These are phyloP conservation scores for Globisporangium solare DNA, from an alignment of 352 stramenopile species.

Conservation along the genomic window DNA sequence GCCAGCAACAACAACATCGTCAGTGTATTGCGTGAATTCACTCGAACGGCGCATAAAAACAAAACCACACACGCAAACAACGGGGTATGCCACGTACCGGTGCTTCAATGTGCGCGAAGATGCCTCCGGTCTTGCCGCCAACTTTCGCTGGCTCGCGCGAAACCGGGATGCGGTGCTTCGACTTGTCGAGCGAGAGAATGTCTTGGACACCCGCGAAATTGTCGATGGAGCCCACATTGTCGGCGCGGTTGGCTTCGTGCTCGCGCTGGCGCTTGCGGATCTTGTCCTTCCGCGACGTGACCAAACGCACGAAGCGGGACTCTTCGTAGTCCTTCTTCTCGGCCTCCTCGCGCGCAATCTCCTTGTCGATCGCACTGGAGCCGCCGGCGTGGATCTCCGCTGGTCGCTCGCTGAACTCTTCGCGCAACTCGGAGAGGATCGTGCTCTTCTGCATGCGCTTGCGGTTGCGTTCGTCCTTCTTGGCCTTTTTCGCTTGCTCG, in stretches of 20 bases:
- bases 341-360: slow-evolving; percentile 71
- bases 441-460: slow-evolving; percentile 83
- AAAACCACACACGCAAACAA: not conserved
- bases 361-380: slow-evolving; percentile 69
- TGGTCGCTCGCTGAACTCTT: slow-evolving; percentile 83
- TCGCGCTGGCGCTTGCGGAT: slow-evolving; percentile 84
- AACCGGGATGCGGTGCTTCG: slow-evolving; percentile 63
- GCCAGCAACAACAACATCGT: slow-evolving; percentile 2
- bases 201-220: slow-evolving; percentile 83
- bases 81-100: slow-evolving; percentile 26
- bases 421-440: slow-evolving; percentile 77
- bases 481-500: slow-evolving; percentile 72
- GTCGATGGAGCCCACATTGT: slow-evolving; percentile 80
- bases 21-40: not conserved
- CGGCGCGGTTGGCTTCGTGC: slow-evolving; percentile 62
- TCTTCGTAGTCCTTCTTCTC: slow-evolving; percentile 86
- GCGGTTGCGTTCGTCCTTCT: slow-evolving; percentile 72
- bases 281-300: slow-evolving; percentile 86
- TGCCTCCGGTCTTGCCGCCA: slow-evolving; percentile 72
- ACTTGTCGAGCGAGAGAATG: slow-evolving; percentile 68
- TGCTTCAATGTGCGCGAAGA: slow-evolving; percentile 76
- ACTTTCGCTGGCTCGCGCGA: slow-evolving; percentile 47
- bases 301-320: slow-evolving; percentile 79
- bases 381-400: slow-evolving; percentile 64
- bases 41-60: not conserved